Evolutionary conservation across 306 rosid species (phyloP).

Genomic region (Rubus idaeus): DNA sequence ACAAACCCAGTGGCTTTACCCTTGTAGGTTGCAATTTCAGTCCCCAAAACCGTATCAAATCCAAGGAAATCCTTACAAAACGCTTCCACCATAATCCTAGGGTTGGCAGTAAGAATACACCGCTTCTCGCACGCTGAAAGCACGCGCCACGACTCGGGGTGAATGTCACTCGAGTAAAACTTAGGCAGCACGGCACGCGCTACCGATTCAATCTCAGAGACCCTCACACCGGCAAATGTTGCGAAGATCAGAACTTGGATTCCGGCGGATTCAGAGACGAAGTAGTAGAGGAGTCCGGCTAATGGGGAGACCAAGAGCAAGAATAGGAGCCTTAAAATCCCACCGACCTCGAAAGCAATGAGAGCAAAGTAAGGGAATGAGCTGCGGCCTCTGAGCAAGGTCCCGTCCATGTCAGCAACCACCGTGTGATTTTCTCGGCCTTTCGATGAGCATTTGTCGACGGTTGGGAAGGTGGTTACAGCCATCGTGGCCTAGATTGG

Average conservation of each 20-base stretch:
- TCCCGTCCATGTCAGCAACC: constrained; percentile 90
- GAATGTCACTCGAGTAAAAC: constrained; percentile 59
- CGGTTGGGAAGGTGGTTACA: constrained; percentile 38
- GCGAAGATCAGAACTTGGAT: constrained; percentile 66
- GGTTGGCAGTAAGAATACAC: constrained; percentile 69
- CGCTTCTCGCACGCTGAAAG: constrained; percentile 64
- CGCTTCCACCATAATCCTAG: constrained; percentile 78
- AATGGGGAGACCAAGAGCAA: constrained; percentile 57
- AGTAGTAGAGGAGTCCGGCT: constrained; percentile 69
- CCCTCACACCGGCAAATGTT: constrained; percentile 53
- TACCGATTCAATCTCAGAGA: constrained; percentile 57
- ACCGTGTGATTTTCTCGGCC: constrained; percentile 71
- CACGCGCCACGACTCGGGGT: constrained; percentile 69
- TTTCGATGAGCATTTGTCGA: constrained; percentile 50
- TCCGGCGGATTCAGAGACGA: constrained; percentile 70
- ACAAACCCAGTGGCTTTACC: constrained; percentile 82
- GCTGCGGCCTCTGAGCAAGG: constrained; percentile 68
- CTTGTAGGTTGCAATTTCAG: constrained; percentile 43
- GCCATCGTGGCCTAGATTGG: constrained; percentile 6
- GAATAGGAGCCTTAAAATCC: constrained; percentile 59
- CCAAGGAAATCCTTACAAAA: constrained; percentile 69
- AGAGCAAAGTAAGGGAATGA: constrained; percentile 85
- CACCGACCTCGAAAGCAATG: constrained; percentile 77
- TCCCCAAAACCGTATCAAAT: constrained; percentile 67
- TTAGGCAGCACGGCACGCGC: constrained; percentile 82